Percentiles rank a stretch among this genome's conserved stretches.
Conservation (phyloP, 495 filamentous ascomycete species). For the Talaromyces wortmannii region DNA sequence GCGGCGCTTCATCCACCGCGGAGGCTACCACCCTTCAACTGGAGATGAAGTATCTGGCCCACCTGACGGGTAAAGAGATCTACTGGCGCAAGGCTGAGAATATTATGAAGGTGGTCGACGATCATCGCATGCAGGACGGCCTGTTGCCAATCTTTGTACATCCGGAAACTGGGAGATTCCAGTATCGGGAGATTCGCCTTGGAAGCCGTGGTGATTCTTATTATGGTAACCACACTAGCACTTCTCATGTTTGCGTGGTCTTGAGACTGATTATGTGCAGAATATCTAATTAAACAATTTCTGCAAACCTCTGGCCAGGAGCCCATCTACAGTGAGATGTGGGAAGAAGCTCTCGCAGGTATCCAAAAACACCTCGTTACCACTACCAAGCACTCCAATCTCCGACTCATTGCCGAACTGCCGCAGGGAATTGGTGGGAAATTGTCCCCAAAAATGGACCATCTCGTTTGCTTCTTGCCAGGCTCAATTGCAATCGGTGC, state of each 20-base stretch:
- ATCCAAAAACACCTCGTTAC: constrained; percentile 77
- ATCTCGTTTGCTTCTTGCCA: constrained; percentile 89
- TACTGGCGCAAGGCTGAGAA: constrained; percentile 90
- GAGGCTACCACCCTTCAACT: constrained; percentile 90
- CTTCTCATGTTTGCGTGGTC: constrained; percentile 6
- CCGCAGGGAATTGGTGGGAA: constrained; percentile 53
- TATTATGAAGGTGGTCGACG: constrained; percentile 84
- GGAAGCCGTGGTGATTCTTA: constrained; percentile 94
- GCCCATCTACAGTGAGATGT: constrained; percentile 71
- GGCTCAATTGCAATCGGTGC: constrained; percentile 76
- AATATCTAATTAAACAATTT: constrained; percentile 97
- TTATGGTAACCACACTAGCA: constrained; percentile 50
- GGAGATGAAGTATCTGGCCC: constrained; percentile 95
- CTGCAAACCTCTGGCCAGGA: constrained; percentile 81
- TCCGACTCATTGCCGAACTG: constrained; percentile 74
- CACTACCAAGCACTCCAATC: constrained; percentile 62
- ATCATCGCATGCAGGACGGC: constrained; percentile 69
- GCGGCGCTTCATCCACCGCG: constrained; percentile 88
- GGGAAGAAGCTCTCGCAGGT: constrained; percentile 70
- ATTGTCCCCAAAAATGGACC: constrained; percentile 81
- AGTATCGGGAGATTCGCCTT: constrained; percentile 77
- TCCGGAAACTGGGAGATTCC: constrained; percentile 70
- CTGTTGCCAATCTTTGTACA: constrained; percentile 91
- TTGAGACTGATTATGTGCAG: constrained; percentile 26
- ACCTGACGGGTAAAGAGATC: constrained; percentile 83